phyloP scores from a whole-genome alignment of 495 filamentous ascomycete species.

The Clavariopsis aquatica region DNA sequence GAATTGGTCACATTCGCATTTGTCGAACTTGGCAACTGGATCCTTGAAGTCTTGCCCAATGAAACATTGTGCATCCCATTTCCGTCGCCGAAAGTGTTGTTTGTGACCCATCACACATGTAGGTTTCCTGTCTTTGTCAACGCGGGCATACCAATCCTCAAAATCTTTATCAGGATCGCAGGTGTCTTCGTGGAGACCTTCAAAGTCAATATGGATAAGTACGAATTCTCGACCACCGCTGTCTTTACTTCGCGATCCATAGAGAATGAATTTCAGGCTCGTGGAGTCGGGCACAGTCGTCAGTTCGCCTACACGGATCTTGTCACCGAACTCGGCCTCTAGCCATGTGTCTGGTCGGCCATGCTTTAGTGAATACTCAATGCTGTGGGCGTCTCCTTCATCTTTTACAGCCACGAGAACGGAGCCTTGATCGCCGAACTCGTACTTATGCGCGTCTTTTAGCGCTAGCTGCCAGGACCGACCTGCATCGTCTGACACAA shows the following conservation, averaged over 20 bases:
- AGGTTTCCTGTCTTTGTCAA: slow-evolving; percentile 75
- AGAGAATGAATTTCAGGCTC: slow-evolving; percentile 81
- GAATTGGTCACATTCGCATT: slow-evolving; percentile 74
- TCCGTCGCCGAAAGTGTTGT: slow-evolving; percentile 78
- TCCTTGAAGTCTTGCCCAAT: slow-evolving; percentile 82
- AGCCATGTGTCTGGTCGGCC: slow-evolving; percentile 70
- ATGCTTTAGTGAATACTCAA: slow-evolving; percentile 84
- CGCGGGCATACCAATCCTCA: slow-evolving; percentile 81
- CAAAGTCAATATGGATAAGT: slow-evolving; percentile 78
- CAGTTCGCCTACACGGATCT: slow-evolving; percentile 62
- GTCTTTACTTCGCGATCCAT: slow-evolving; percentile 50
- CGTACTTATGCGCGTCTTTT: slow-evolving; percentile 87
- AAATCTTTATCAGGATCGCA: slow-evolving; percentile 75
- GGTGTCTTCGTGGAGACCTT: slow-evolving; percentile 73
- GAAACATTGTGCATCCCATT: slow-evolving; percentile 84
- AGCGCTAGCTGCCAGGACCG: slow-evolving; percentile 74
- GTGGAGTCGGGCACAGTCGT: slow-evolving; percentile 90
- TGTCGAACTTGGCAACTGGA: slow-evolving; percentile 59
- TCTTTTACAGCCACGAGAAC: slow-evolving; percentile 80
- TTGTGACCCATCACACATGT: slow-evolving; percentile 94
- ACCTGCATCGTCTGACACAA: slow-evolving; percentile 88
- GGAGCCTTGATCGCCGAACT: slow-evolving; percentile 89
- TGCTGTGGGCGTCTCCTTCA: slow-evolving; percentile 59
- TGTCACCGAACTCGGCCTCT: slow-evolving; percentile 60
- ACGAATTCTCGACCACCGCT: slow-evolving; percentile 52